These are phyloP conservation scores for Neofusicoccum ribis DNA, from an alignment of 2,329 filamentous ascomycete genomes.

Conservation along the genomic window DNA sequence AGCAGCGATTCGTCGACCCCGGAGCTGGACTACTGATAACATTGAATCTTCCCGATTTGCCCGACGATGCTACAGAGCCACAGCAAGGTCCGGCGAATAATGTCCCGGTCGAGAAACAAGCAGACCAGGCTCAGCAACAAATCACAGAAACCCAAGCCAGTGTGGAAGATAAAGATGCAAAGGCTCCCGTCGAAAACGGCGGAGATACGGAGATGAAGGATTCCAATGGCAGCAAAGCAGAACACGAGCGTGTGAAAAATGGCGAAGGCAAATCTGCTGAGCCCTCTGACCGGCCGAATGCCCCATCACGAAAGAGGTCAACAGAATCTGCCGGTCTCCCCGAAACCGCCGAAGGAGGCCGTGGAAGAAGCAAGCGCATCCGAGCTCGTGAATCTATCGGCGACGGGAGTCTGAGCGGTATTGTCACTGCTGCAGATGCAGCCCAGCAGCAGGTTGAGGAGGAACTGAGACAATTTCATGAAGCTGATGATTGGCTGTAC, in stretches of 20 bases:
- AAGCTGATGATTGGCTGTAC: conserved; percentile 61
- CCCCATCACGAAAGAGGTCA: conserved; percentile 58
- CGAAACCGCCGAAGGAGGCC: conserved; percentile 57
- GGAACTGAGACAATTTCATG: conserved; percentile 53
- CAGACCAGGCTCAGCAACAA: not conserved
- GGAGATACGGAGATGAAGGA: conserved; percentile 30
- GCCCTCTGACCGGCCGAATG: conserved; percentile 35
- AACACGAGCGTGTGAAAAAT: not conserved
- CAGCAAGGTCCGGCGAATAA: not conserved
- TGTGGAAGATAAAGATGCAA: not conserved
- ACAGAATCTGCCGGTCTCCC: conserved; percentile 60
- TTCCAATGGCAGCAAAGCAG: not conserved
- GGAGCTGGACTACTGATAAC: conserved; percentile 43
- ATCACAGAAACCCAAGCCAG: not conserved
- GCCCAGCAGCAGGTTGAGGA: conserved; percentile 54
- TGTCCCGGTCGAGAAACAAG: not conserved
- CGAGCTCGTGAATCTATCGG: conserved; percentile 59
- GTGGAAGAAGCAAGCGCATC: conserved; percentile 61
- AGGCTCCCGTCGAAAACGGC: not conserved
- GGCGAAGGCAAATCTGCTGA: conserved; percentile 10
- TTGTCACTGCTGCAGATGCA: conserved; percentile 53
- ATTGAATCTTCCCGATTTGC: conserved; percentile 41
- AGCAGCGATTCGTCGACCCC: conserved; percentile 31
- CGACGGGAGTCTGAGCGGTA: conserved; percentile 46
- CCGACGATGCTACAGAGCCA: not conserved